A percentile compares a stretch with the other conserved stretches of the same genome.
These are phyloP conservation scores for Rhynchospora pubera DNA, from an alignment of 176 grass and related monocot genomes.

Conservation along the genomic window DNA sequence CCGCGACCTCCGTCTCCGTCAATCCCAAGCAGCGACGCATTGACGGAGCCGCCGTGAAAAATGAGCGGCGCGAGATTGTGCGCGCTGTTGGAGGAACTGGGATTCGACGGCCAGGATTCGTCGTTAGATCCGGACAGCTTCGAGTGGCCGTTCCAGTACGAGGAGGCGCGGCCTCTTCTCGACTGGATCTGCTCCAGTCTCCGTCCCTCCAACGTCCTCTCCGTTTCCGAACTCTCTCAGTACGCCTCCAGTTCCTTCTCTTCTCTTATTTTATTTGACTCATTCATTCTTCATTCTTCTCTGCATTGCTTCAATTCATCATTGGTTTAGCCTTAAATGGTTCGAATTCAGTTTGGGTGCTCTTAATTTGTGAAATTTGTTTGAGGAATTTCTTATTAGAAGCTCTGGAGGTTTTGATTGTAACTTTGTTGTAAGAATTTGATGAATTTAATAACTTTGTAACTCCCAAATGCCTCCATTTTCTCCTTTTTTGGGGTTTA, in stretches of 20 bases:
- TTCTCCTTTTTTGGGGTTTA: neutral
- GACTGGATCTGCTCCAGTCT: slow-evolving; percentile 99
- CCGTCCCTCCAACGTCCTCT: slow-evolving; percentile 93
- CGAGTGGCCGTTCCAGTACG: slow-evolving; percentile 99
- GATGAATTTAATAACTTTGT: no score
- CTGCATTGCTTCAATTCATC: neutral
- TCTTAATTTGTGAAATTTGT: neutral
- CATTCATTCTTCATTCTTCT: neutral
- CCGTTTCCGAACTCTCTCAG: slow-evolving; percentile 71
- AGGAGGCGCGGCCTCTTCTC: slow-evolving; percentile 79
- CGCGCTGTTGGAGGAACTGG: slow-evolving; percentile 69
- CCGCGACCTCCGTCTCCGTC: neutral
- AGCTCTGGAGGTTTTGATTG: no score
- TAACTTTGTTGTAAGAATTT: no score
- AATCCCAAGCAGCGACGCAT: neutral
- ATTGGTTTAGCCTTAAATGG: neutral
- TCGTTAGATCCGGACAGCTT: slow-evolving; percentile 90
- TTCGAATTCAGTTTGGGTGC: neutral
- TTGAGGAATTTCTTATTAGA: no score
- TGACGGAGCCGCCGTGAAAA: neutral
- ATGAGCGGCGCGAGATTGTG: slow-evolving; percentile 89
- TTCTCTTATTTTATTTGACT: neutral
- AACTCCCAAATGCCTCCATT: neutral
- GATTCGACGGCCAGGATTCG: slow-evolving; percentile 81
- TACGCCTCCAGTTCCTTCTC: slow-evolving; percentile 1